Conservation (phyloP, 129 eudicot species). For the Helichrysum umbraculigerum region DNA sequence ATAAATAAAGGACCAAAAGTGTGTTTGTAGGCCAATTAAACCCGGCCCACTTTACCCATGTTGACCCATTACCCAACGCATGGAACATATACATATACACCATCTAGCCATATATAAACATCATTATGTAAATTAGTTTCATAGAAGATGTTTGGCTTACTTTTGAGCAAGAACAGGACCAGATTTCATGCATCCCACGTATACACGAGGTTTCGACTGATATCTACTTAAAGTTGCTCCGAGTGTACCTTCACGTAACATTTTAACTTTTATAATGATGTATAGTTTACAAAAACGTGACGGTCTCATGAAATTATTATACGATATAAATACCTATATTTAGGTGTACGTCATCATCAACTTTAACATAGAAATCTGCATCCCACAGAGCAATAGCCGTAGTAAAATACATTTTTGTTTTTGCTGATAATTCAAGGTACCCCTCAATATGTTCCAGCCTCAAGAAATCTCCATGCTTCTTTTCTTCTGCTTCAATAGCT, state of each 20-base stretch:
- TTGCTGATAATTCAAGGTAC: conserved; percentile 87
- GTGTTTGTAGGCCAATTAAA: not conserved
- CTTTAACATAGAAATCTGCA: conserved; percentile 90
- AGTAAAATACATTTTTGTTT: conserved; percentile 72
- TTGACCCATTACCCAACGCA: not conserved
- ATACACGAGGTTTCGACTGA: conserved; percentile 64
- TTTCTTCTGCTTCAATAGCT: conserved; percentile 89
- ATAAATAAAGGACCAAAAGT: not conserved
- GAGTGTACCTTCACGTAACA: conserved; percentile 66
- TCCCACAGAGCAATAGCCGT: conserved; percentile 87
- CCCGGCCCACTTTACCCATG: too few species aligned
- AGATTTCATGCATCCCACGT: conserved; percentile 95
- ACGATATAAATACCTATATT: conserved; percentile 58
- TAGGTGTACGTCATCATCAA: conserved; percentile 90
- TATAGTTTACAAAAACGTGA: not conserved
- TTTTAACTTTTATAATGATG: not conserved
- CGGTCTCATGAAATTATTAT: not conserved
- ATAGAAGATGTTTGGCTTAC: conserved; percentile 40
- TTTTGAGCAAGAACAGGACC: conserved; percentile 90
- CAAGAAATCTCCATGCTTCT: conserved; percentile 78
- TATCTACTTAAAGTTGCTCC: conserved; percentile 75
- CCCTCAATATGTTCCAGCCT: conserved; percentile 93
- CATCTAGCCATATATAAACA: conserved; percentile 1
- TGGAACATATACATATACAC: too few species aligned
- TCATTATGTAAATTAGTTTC: not conserved